phyloP scores from a whole-genome alignment of 2,329 filamentous ascomycete species.

The Fusarium irregulare region DNA sequence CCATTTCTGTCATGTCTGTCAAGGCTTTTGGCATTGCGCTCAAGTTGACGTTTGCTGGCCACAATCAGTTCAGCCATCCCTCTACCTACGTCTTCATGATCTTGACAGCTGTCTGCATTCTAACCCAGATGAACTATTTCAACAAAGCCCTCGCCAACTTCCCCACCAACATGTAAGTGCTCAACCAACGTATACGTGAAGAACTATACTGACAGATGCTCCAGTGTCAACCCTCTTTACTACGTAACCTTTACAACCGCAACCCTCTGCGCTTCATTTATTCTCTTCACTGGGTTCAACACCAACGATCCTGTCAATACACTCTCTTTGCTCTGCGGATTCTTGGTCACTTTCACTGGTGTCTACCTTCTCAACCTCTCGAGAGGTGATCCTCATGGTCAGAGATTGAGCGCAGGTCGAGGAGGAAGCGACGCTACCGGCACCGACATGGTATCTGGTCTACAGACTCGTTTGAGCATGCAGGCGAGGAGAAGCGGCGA shows the following conservation, averaged over 20 bases:
- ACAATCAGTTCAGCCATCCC: slow-evolving; percentile 95
- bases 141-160: slow-evolving; percentile 98
- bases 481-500: slow-evolving; percentile 82
- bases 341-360: slow-evolving; percentile 93
- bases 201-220: slow-evolving; percentile 2
- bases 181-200: too few relatives aligned
- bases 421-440: slow-evolving; percentile 81
- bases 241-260: slow-evolving; percentile 98
- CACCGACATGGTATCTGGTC: slow-evolving; percentile 88
- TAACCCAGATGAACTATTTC: slow-evolving; percentile 99
- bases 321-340: slow-evolving; percentile 90
- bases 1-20: slow-evolving; percentile 98
- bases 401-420: slow-evolving; percentile 70
- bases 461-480: slow-evolving; percentile 94
- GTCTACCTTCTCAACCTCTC: slow-evolving; percentile 98
- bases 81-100: slow-evolving; percentile 99
- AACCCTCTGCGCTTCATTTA: slow-evolving; percentile 93
- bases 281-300: slow-evolving; percentile 96
- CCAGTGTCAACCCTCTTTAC: slow-evolving; percentile 92
- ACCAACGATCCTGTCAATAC: slow-evolving; percentile 92
- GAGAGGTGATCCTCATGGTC: slow-evolving; percentile 86
- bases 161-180: slow-evolving; percentile 90
- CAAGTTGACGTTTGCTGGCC: slow-evolving; percentile 90
- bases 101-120: slow-evolving; percentile 89
- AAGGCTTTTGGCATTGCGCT: slow-evolving; percentile 98